These are phyloP conservation scores for Letharia columbiana DNA, from an alignment of 495 filamentous ascomycete genomes.

Conservation along the genomic window DNA sequence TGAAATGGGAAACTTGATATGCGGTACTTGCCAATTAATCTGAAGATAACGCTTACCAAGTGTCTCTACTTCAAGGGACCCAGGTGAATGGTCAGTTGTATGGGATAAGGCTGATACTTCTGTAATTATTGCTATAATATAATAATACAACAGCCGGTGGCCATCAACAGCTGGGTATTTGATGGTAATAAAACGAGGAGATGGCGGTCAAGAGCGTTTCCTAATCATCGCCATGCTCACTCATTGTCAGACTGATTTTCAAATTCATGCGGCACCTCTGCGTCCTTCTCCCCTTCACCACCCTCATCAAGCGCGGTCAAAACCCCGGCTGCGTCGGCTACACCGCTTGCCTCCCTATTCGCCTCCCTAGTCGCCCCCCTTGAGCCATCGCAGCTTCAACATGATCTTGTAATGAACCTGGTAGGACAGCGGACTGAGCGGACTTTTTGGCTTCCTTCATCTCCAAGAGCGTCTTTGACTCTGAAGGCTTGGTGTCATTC, in stretches of 20 bases:
- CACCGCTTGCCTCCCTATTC: conserved; percentile 27
- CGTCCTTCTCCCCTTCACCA: conserved; percentile 73
- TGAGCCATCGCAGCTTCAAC: conserved; percentile 27
- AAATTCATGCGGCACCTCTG: conserved; percentile 70
- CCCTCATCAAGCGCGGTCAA: conserved; percentile 81
- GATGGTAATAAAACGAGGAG: background rate
- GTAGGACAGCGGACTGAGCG: conserved; percentile 50
- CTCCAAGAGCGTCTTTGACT: conserved; percentile 71
- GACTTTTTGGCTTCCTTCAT: conserved; percentile 76
- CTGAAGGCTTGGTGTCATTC: conserved; percentile 69
- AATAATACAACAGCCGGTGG: no score
- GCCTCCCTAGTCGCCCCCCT: no score
- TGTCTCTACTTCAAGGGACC: no score
- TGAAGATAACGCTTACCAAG: no score
- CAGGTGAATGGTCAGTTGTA: background rate
- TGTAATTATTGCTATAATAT: background rate
- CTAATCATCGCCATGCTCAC: conserved; percentile 42
- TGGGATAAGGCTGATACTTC: background rate
- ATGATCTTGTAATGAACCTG: conserved; percentile 37
- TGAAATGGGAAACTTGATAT: no score
- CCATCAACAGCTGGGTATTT: background rate
- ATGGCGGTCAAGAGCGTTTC: conserved; percentile 11
- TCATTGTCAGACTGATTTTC: conserved; percentile 71
- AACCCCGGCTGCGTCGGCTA: conserved; percentile 69
- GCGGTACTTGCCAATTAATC: no score